Conservation (phyloP, 106 monocot genomes). For the Narthecium ossifragum region DNA sequence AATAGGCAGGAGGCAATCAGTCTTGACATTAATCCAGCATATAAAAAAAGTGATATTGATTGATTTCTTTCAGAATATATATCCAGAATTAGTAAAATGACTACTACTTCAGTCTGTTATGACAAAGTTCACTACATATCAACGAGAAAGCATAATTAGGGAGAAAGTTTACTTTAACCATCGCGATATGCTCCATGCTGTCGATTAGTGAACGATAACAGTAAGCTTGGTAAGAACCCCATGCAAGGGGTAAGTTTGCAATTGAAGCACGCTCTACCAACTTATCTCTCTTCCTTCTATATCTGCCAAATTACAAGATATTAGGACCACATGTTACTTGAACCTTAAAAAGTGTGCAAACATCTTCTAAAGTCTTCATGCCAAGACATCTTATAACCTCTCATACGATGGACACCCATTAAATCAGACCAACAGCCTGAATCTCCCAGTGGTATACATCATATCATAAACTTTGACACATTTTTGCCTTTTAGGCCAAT, state of each 20-base stretch:
- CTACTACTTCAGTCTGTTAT: not conserved
- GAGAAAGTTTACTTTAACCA: slow-evolving; percentile 64
- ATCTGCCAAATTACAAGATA: slow-evolving; percentile 31
- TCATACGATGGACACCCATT: too few species aligned
- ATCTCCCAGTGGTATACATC: too few species aligned
- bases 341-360: too few species aligned
- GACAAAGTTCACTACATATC: too few species aligned
- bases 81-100: not conserved
- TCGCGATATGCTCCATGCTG: slow-evolving; percentile 96
- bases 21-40: not conserved
- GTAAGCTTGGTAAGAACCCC: slow-evolving; percentile 70
- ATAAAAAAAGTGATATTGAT: not conserved
- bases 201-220: slow-evolving; percentile 88
- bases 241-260: slow-evolving; percentile 65
- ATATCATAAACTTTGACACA: too few species aligned
- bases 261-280: slow-evolving; percentile 72
- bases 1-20: not conserved
- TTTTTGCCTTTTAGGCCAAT: too few species aligned
- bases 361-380: too few species aligned
- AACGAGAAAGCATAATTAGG: too few species aligned
- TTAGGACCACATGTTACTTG: too few species aligned
- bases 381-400: too few species aligned
- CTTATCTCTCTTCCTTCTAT: slow-evolving; percentile 88
- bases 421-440: too few species aligned
- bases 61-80: too few species aligned